These are phyloP conservation scores for Domatiomyces globalis DNA, from an alignment of 2,329 filamentous ascomycete genomes.

Conservation along the genomic window DNA sequence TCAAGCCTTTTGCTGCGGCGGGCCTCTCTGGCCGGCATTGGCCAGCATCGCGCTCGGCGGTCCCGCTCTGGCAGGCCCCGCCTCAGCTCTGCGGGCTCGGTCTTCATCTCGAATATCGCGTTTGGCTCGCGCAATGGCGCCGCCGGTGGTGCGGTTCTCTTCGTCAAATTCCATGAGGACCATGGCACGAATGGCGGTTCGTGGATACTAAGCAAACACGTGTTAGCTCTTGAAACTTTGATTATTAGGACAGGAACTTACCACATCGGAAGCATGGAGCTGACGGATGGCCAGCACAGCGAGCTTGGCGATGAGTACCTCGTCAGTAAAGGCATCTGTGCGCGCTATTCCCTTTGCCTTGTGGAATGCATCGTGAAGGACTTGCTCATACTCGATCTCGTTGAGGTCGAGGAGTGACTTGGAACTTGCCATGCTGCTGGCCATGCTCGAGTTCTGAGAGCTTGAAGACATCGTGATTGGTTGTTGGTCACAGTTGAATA, in stretches of 20 bases:
- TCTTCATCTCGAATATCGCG: neutral
- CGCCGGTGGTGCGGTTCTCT: neutral
- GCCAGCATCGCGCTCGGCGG: too few species aligned
- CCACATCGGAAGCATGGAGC: neutral
- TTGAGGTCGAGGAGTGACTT: neutral
- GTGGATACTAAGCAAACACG: neutral
- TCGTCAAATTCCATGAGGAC: neutral
- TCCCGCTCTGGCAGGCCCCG: too few species aligned
- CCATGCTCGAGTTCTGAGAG: too few species aligned
- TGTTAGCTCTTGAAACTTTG: neutral
- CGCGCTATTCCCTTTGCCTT: neutral
- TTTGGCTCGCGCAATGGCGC: neutral
- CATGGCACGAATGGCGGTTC: neutral
- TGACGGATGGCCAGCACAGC: neutral
- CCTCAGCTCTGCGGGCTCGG: too few species aligned
- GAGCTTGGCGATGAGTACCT: neutral
- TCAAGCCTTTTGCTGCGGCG: too few species aligned
- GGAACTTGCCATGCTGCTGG: neutral
- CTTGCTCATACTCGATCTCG: neutral
- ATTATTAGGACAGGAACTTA: neutral
- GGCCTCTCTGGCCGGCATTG: too few species aligned
- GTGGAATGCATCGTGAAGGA: neutral
- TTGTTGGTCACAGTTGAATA: too few species aligned
- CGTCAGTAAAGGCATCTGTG: neutral
- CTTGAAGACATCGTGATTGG: too few species aligned